phyloP scores from a whole-genome alignment of 2,329 filamentous ascomycete genomes.

The Verticillium tricorpus region DNA sequence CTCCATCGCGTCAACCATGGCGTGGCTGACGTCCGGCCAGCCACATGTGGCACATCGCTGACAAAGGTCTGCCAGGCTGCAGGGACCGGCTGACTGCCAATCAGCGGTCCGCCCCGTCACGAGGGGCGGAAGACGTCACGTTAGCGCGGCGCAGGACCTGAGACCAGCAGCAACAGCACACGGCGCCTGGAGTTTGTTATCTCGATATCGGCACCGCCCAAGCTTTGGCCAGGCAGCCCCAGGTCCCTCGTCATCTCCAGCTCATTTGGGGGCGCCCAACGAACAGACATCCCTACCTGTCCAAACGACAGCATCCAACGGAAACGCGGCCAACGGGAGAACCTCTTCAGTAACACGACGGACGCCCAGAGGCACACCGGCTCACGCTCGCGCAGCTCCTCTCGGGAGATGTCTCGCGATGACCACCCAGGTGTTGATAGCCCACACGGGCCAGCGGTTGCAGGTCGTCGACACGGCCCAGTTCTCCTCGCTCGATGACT shows the following conservation, averaged over 20 bases:
- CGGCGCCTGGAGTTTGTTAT: not conserved
- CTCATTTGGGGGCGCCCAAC: not conserved
- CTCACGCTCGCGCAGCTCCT: not conserved
- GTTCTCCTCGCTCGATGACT: slow-evolving; percentile 80
- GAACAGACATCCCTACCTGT: not conserved
- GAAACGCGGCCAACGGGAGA: not conserved
- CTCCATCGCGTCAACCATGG: not conserved
- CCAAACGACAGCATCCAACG: no score
- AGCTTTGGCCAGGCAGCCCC: not conserved
- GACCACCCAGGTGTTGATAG: slow-evolving; percentile 86
- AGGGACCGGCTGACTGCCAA: not conserved
- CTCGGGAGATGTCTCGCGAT: slow-evolving; percentile 58
- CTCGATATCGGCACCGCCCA: not conserved
- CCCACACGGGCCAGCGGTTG: slow-evolving; percentile 86
- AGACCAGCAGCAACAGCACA: not conserved
- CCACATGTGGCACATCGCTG: slow-evolving; percentile 2
- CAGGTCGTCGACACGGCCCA: slow-evolving; percentile 70
- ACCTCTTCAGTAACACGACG: not conserved
- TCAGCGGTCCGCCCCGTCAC: slow-evolving; percentile 7
- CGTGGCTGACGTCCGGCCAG: not conserved
- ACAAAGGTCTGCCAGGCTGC: not conserved
- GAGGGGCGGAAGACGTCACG: slow-evolving; percentile 12
- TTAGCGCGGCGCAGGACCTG: slow-evolving; percentile 23
- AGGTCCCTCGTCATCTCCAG: slow-evolving; percentile 4
- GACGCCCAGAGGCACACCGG: not conserved